Conservation (phyloP, 169 alveolate species). For the Cytauxzoon felis region DNA sequence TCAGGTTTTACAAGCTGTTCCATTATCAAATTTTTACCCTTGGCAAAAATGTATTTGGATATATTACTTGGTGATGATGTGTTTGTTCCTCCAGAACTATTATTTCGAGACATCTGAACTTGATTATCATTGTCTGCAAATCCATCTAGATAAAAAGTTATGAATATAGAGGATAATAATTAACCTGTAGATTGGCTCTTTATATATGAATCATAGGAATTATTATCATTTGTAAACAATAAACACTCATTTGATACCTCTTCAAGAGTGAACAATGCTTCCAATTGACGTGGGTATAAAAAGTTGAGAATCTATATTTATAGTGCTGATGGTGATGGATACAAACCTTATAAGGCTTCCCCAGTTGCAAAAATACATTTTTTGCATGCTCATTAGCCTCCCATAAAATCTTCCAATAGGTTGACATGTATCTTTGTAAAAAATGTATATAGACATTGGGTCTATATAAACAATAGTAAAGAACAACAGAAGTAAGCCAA, state of each 20-base stretch:
- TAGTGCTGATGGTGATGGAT: not conserved
- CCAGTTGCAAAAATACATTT: slow-evolving; percentile 51
- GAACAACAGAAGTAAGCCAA: slow-evolving; percentile 36
- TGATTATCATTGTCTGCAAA: too few species aligned
- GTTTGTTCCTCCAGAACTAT: too few species aligned
- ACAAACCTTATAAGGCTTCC: slow-evolving; percentile 43
- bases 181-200: too few species aligned
- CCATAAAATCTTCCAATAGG: slow-evolving; percentile 66
- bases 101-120: too few species aligned
- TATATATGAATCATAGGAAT: too few species aligned
- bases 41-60: slow-evolving; percentile 13
- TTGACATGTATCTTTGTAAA: slow-evolving; percentile 61
- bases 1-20: too few species aligned
- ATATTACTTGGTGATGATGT: not conserved
- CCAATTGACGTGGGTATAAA: slow-evolving; percentile 56
- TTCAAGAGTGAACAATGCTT: slow-evolving; percentile 59
- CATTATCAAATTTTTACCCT: too few species aligned
- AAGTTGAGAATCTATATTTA: slow-evolving; percentile 27
- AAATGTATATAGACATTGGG: slow-evolving; percentile 52
- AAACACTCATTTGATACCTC: slow-evolving; percentile 49
- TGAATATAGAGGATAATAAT: too few species aligned
- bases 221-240: not conserved
- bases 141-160: too few species aligned
- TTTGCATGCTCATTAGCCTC: slow-evolving; percentile 63
- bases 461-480: slow-evolving; percentile 48